Percentiles rank a stretch among this genome's conserved stretches.
These are phyloP conservation scores for Nannochloropsis gaditana DNA, from an alignment of 108 stramenopile species.

Conservation along the genomic window DNA sequence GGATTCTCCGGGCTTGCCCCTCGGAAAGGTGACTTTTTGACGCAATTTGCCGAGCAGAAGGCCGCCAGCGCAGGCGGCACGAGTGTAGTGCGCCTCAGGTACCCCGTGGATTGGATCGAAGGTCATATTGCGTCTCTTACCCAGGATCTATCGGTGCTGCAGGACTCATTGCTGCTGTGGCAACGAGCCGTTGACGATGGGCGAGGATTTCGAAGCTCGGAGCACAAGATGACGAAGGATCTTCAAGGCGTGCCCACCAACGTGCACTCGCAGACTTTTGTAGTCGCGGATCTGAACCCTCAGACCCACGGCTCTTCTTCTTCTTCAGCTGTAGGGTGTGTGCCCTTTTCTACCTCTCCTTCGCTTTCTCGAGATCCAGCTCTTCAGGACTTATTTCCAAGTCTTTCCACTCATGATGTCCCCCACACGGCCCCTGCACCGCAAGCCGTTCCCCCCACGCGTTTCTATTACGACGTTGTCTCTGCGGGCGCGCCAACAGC, in stretches of 20 bases:
- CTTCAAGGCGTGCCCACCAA: not conserved
- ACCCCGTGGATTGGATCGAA: not conserved
- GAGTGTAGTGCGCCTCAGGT: not conserved
- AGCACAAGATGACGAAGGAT: not conserved
- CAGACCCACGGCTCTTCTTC: not conserved
- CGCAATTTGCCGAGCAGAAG: not conserved
- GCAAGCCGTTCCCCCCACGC: not conserved
- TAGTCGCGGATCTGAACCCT: not conserved
- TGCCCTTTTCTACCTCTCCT: not conserved
- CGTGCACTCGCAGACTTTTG: not conserved
- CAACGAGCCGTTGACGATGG: not conserved
- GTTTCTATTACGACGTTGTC: not conserved
- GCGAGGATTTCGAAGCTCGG: not conserved
- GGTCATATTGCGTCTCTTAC: not conserved
- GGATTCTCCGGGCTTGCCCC: not conserved
- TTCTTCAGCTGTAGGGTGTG: not conserved
- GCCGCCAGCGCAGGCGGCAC: not conserved
- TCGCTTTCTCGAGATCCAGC: not conserved
- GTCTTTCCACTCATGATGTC: not conserved
- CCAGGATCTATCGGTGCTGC: not conserved
- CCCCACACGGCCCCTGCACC: not conserved
- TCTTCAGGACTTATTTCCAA: not conserved
- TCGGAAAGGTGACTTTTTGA: not conserved
- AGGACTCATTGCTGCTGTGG: not conserved
- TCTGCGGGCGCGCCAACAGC: not conserved